Conservation (phyloP, 805 yeast species). For the Saccharomycopsis fodiens region DNA sequence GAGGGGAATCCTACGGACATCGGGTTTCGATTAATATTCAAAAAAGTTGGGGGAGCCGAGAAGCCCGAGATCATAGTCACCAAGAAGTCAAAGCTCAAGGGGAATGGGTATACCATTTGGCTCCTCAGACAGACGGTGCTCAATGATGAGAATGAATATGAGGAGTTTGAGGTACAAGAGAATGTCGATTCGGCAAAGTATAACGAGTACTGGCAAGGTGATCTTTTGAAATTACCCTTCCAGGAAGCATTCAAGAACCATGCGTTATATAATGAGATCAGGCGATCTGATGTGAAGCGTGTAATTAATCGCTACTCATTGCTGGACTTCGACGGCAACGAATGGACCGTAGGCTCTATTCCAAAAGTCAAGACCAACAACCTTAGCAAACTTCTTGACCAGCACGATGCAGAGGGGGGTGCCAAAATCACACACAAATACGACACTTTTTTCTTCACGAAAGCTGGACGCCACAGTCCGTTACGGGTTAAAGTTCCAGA, state of each 20-base stretch:
- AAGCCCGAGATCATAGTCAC: conserved; percentile 15
- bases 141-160: conserved; percentile 18
- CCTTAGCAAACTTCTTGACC: conserved; percentile 26
- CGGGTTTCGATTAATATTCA: conserved; percentile 30
- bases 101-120: conserved; percentile 19
- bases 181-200: not conserved
- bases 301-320: conserved; percentile 27
- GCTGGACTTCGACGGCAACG: conserved; percentile 24
- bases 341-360: conserved; percentile 39
- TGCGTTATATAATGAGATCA: conserved; percentile 2
- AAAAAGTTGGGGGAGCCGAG: conserved; percentile 5
- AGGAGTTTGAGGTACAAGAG: not conserved
- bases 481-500: conserved; percentile 8
- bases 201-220: conserved; percentile 7
- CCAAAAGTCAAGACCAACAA: conserved; percentile 35
- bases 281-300: conserved; percentile 2
- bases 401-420: not conserved
- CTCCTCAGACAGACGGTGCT: conserved; percentile 11
- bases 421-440: conserved; percentile 22
- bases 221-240: conserved; percentile 1
- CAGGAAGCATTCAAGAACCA: not conserved
- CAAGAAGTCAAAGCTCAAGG: conserved; percentile 10
- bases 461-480: conserved; percentile 9
- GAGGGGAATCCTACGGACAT: conserved; percentile 19
- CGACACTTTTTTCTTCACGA: conserved; percentile 21